Conservation (phyloP, 495 filamentous ascomycete genomes). For the Penicillium desertorum region DNA sequence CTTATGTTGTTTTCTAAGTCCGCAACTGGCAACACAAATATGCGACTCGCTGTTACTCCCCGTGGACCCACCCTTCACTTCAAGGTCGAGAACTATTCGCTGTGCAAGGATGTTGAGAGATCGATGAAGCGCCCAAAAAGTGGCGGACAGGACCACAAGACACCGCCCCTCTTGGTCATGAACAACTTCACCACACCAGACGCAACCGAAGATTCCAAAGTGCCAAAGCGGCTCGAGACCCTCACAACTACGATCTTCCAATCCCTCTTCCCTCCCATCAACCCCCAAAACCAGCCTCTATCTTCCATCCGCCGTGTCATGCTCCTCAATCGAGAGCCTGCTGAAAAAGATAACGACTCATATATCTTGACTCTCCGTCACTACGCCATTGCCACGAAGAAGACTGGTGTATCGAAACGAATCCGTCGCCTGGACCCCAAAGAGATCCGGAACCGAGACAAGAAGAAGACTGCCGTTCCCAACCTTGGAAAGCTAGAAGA, state of each 20-base stretch:
- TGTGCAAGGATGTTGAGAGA: constrained; percentile 84
- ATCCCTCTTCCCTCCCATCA: constrained; percentile 93
- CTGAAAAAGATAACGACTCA: constrained; percentile 55
- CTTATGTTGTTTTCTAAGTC: constrained; percentile 93
- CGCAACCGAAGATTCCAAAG: constrained; percentile 56
- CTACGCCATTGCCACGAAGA: constrained; percentile 89
- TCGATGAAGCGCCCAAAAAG: constrained; percentile 78
- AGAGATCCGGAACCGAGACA: constrained; percentile 65
- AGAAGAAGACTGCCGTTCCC: constrained; percentile 67
- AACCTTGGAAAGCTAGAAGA: constrained; percentile 89
- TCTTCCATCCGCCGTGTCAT: constrained; percentile 86
- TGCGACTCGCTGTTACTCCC: constrained; percentile 85
- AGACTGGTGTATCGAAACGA: constrained; percentile 76
- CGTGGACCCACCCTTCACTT: constrained; percentile 93
- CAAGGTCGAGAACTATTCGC: constrained; percentile 91
- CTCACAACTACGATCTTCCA: constrained; percentile 96
- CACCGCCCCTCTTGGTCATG: constrained; percentile 90
- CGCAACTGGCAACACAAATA: constrained; percentile 82
- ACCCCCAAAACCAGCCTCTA: constrained; percentile 84
- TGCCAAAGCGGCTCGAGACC: constrained; percentile 82
- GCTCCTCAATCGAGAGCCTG: constrained; percentile 76
- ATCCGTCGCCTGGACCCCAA: constrained; percentile 85
- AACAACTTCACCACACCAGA: constrained; percentile 84
- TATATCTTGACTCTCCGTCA: constrained; percentile 92
- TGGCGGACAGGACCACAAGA: constrained; percentile 77